phyloP scores from a whole-genome alignment of 176 grass and related monocot genomes.

The Saccharum spontaneum region DNA sequence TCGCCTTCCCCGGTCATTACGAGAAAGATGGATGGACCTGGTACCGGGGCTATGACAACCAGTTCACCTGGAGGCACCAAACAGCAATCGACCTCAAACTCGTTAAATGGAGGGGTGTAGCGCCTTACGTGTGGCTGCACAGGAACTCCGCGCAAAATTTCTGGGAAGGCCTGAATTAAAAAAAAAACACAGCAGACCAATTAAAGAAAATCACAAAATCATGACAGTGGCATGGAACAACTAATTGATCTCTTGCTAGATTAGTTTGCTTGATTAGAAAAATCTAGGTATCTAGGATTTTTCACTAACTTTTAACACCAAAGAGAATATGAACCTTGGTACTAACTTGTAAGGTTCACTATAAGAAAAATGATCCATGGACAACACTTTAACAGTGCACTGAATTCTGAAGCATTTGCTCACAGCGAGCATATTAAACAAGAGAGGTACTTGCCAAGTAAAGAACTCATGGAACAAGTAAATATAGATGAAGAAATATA shows the following conservation, averaged over 20 bases:
- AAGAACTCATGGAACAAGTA: background rate
- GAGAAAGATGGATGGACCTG: slow-evolving; percentile 77
- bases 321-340: background rate
- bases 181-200: background rate
- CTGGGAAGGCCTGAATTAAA: slow-evolving; percentile 60
- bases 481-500: slow-evolving; percentile 2
- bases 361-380: slow-evolving; percentile 2
- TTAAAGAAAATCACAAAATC: background rate
- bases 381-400: background rate
- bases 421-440: background rate
- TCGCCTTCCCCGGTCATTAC: slow-evolving; percentile 55
- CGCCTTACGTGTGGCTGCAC: slow-evolving; percentile 55
- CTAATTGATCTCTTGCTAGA: background rate
- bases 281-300: background rate
- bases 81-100: slow-evolving; percentile 81
- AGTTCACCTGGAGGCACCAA: slow-evolving; percentile 42
- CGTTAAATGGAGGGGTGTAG: slow-evolving; percentile 82
- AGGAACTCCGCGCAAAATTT: slow-evolving; percentile 56
- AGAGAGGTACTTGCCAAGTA: background rate
- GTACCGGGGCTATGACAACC: slow-evolving; percentile 50
- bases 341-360: background rate
- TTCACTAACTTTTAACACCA: background rate
- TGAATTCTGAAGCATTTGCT: background rate
- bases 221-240: background rate
- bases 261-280: background rate